Conservation (phyloP, 163 green algal species). For the Chlamydomonas reinhardtii region DNA sequence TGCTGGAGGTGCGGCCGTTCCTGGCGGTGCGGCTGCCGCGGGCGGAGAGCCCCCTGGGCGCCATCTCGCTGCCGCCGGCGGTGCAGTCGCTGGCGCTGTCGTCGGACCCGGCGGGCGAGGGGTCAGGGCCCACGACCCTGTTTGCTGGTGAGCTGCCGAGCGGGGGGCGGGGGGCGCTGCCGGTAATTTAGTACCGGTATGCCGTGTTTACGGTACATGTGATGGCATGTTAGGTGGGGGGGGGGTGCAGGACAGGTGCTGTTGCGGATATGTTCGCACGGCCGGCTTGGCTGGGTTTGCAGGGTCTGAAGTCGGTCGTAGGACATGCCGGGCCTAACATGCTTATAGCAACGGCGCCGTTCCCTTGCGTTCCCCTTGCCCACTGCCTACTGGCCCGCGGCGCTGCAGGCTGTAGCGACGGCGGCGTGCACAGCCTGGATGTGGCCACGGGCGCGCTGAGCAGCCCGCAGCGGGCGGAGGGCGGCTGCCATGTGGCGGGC, state of each 20-base stretch:
- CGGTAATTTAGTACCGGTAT: no score
- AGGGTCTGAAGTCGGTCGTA: no score
- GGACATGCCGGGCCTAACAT: no score
- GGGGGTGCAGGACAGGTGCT: no score
- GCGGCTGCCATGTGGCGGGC: constrained; percentile 11
- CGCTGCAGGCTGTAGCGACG: constrained; percentile 46
- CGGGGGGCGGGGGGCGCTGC: no score
- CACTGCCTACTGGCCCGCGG: no score
- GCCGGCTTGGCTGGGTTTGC: no score
- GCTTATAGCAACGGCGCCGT: no score
- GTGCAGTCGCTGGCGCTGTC: constrained; percentile 42
- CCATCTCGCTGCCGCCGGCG: constrained; percentile 39
- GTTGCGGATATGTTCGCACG: no score
- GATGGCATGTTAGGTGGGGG: no score
- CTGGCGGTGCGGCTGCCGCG: constrained; percentile 32
- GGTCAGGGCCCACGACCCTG: not conserved
- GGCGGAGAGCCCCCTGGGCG: constrained; percentile 20
- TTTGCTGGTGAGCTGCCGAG: not conserved
- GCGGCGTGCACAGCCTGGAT: constrained; percentile 25
- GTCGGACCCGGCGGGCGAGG: not conserved
- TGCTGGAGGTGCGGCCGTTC: not conserved
- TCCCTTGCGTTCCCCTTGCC: no score
- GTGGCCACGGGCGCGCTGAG: not conserved
- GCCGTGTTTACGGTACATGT: no score
- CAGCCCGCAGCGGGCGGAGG: not conserved